Evolutionary conservation across 768 basidiomycete genomes (phyloP).

Genomic region (Tricholoma flavovirens): DNA sequence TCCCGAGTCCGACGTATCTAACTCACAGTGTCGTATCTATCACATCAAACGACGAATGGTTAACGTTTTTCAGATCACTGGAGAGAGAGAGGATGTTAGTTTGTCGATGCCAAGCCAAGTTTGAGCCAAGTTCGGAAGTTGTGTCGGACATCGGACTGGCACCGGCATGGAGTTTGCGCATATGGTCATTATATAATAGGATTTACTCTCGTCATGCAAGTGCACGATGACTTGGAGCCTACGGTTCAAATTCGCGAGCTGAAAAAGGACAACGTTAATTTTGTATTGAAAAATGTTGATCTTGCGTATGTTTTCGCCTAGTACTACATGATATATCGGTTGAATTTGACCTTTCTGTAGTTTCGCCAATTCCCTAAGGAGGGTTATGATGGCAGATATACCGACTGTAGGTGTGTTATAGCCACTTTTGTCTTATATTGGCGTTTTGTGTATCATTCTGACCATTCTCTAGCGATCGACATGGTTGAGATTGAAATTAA

Average conservation of each 20-base stretch:
- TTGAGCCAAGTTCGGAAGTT: no score
- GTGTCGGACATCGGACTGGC: no score
- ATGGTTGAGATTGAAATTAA: conserved; percentile 91
- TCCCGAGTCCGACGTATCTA: no score
- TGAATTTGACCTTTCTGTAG: conserved; percentile 31
- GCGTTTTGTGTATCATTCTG: conserved; percentile 5
- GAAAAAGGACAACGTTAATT: conserved; percentile 81
- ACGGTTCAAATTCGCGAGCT: conserved; percentile 80
- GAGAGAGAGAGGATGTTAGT: no score
- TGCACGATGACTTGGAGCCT: conserved; percentile 49
- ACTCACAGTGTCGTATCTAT: no score
- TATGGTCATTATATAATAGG: background rate
- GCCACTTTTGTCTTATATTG: background rate
- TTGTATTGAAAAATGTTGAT: conserved; percentile 94
- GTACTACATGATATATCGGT: background rate
- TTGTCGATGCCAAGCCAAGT: no score
- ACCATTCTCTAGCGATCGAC: conserved; percentile 71
- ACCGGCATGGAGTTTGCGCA: background rate
- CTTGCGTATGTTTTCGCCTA: conserved; percentile 61
- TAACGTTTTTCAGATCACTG: no score
- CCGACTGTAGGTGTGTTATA: conserved; percentile 80
- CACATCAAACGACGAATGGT: no score
- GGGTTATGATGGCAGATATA: conserved; percentile 95
- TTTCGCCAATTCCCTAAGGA: conserved; percentile 89
- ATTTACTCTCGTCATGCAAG: conserved; percentile 26